Conservation (phyloP, 352 stramenopile species). For the Phytopythium chamaehyphon region DNA sequence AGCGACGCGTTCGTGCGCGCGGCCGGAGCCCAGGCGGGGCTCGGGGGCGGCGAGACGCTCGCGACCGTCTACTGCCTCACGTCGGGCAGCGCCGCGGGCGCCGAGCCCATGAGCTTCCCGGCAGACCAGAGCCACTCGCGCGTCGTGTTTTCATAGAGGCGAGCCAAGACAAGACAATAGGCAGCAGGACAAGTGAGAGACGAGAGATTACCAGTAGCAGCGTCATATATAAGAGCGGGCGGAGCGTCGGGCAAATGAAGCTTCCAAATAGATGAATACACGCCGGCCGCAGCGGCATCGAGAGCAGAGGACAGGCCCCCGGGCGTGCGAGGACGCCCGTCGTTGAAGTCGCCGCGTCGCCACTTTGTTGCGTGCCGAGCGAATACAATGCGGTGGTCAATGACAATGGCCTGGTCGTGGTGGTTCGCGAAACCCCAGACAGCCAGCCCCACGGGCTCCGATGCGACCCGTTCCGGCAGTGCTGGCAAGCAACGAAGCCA, state of each 20-base stretch:
- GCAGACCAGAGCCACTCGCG: constrained; percentile 23
- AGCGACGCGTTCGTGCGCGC: constrained; percentile 33
- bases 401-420: too few relatives aligned
- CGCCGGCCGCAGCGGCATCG: not conserved
- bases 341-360: too few relatives aligned
- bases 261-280: constrained; percentile 6
- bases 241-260: not conserved
- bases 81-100: constrained; percentile 17
- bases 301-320: not conserved
- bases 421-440: too few relatives aligned
- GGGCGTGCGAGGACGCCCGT: too few relatives aligned
- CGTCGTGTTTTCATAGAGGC: constrained; percentile 24
- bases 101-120: constrained; percentile 38
- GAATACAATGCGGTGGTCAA: too few relatives aligned
- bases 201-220: too few relatives aligned
- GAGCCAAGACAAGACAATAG: not conserved
- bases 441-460: too few relatives aligned
- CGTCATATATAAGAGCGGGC: constrained; percentile 1
- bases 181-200: not conserved
- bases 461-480: too few relatives aligned
- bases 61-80: constrained; percentile 35
- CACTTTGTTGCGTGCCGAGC: too few relatives aligned
- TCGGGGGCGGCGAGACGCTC: constrained; percentile 17
- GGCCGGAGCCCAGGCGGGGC: constrained; percentile 15
- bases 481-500: too few relatives aligned